phyloP scores from a whole-genome alignment of 2,329 filamentous ascomycete genomes.

The Paecilomyces variotii region DNA sequence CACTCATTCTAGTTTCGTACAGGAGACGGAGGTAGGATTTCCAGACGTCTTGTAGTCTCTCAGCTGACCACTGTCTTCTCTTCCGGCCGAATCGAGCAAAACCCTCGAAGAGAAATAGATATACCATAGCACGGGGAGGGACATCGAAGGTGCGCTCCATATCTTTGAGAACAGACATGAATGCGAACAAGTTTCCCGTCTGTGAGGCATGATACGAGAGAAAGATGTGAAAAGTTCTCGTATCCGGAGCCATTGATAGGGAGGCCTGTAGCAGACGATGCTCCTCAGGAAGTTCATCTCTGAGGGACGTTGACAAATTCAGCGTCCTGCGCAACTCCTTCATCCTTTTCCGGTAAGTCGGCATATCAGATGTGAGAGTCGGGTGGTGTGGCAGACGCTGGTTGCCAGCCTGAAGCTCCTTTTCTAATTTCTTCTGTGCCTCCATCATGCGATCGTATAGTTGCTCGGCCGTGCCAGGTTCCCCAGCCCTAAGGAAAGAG shows the following conservation, averaged over 20 bases:
- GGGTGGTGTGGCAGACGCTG: slow-evolving; percentile 10
- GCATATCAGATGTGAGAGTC: slow-evolving; percentile 26
- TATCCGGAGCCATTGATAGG: slow-evolving; percentile 62
- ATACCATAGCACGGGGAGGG: slow-evolving; percentile 66
- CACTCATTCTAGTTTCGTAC: slow-evolving; percentile 25
- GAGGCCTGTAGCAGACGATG: slow-evolving; percentile 57
- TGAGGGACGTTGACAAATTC: slow-evolving; percentile 34
- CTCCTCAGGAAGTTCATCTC: slow-evolving; percentile 44
- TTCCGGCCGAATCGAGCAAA: slow-evolving; percentile 66
- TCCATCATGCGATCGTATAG: slow-evolving; percentile 80
- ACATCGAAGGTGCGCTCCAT: slow-evolving; percentile 63
- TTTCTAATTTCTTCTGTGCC: slow-evolving; percentile 39
- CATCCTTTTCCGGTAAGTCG: slow-evolving; percentile 25
- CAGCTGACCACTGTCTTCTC: slow-evolving; percentile 62
- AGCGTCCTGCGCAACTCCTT: slow-evolving; percentile 44
- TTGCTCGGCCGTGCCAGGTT: slow-evolving; percentile 67
- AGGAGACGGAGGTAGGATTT: slow-evolving; percentile 49
- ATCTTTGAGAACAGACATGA: slow-evolving; percentile 66
- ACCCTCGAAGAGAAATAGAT: slow-evolving; percentile 72
- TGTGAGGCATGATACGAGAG: slow-evolving; percentile 64
- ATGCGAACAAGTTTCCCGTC: slow-evolving; percentile 62
- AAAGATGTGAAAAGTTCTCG: slow-evolving; percentile 71
- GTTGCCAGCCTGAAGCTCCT: slow-evolving; percentile 16
- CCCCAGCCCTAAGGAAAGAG: slow-evolving; percentile 66
- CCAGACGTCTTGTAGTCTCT: slow-evolving; percentile 62